Base-by-base conservation (phyloP, 805 yeast species). In the Metschnikowia cubensis region DNA sequence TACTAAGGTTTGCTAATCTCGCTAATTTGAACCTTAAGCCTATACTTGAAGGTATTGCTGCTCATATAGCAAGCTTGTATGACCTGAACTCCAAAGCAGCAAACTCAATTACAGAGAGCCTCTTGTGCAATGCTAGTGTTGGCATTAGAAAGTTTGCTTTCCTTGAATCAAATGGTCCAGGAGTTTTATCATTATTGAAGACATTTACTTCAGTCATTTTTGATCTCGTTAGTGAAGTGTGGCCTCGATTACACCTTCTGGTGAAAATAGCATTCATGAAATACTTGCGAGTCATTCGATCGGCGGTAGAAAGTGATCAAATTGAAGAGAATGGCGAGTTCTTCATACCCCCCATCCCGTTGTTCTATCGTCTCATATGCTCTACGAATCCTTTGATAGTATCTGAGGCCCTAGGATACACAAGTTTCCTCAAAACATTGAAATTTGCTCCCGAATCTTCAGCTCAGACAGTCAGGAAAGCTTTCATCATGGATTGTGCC, bases 401-500 rank as follows among this genome's bases (percentile, higher is more conserved):
- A 2, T 77, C 84, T 3, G 74, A 69, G 29, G 48, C 73, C 0
- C 77, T 83, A 56, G 73, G 72, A 1, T 79, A 73, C 58, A 61
- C 83, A 25, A 67, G 77, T 5, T 66, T 63, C 50, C 60, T 77
- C 51, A 77, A 78, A 52, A 60, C 50, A 13, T 35, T 55, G 15
- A 69, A 66, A 47, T 60, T 63, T 37, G 46, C 55, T n/a, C 57
- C 55, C 2, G 56, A 57, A 4, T 54, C 53, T 6, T 35, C 54
- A 3, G 53, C 61, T 34, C 70, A 72, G 46, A 54, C 56, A 8
- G 44, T 76, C 4, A 81, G 76, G 43, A 81, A 81, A 50, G 64
- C 80, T 0, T 78, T 74, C 50, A 75, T 82, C 8, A 75, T 80
- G 73, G 87, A 83, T 57, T 59, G 76, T 6, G 71, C 83, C 52